These are phyloP conservation scores for Dryas integrifolia DNA, from an alignment of 331 rosid species.

Conservation along the genomic window DNA sequence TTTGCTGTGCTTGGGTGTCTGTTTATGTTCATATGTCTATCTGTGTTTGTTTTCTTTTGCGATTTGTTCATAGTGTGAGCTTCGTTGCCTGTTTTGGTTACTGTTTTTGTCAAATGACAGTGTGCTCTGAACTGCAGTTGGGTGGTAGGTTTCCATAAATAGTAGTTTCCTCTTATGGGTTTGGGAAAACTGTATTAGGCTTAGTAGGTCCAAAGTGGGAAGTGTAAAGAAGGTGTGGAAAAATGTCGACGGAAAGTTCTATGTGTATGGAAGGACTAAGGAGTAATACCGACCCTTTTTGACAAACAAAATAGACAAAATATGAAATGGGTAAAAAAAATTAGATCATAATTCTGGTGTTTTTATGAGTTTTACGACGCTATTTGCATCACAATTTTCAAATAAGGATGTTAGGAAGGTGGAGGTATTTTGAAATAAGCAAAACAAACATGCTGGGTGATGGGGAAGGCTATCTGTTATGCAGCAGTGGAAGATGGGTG, in stretches of 20 bases:
- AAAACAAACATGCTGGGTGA: too few species aligned
- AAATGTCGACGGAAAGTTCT: not conserved
- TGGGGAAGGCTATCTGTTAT: too few species aligned
- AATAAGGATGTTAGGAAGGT: too few species aligned
- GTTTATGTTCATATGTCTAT: not conserved
- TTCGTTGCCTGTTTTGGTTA: not conserved
- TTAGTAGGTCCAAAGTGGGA: constrained; percentile 1
- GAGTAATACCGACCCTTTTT: too few species aligned
- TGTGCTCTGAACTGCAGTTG: not conserved
- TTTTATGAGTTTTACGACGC: not conserved
- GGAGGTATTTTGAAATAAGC: too few species aligned
- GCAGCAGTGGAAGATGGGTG: too few species aligned
- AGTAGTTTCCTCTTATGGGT: not conserved
- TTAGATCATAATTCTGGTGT: not conserved
- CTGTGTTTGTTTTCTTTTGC: not conserved
- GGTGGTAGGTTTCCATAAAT: not conserved
- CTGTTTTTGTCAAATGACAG: not conserved
- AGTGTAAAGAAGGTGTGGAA: not conserved
- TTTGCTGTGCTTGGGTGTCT: not conserved
- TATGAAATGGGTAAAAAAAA: not conserved
- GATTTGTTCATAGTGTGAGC: not conserved
- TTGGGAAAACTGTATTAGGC: not conserved
- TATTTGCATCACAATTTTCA: not conserved
- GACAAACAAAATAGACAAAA: not conserved
- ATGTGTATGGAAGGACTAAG: too few species aligned